These are phyloP conservation scores for Nicotiana undulata DNA, from an alignment of 257 asterid genomes.

Conservation along the genomic window DNA sequence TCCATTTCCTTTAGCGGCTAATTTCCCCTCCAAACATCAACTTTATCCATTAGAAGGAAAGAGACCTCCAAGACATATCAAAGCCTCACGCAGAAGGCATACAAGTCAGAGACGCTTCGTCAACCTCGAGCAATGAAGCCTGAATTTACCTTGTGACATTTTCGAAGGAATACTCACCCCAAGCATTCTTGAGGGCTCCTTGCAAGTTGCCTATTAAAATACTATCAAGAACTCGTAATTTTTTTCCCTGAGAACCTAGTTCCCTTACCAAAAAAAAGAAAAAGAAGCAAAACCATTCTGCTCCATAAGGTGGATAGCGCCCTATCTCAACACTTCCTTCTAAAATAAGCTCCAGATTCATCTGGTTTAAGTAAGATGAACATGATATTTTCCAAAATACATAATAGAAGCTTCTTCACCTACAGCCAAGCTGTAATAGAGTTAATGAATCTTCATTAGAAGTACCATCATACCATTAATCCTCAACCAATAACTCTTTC, in stretches of 20 bases:
- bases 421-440: background rate
- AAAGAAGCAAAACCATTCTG: background rate
- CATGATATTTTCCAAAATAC: background rate
- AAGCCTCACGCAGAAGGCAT: background rate
- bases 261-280: background rate
- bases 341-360: background rate
- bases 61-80: background rate
- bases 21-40: background rate
- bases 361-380: background rate
- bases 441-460: background rate
- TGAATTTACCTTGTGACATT: background rate
- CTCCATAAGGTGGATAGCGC: background rate
- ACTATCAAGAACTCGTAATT: background rate
- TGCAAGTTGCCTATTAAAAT: background rate
- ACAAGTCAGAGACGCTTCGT: background rate
- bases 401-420: background rate
- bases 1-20: background rate
- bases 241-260: background rate
- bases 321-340: background rate
- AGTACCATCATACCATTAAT: background rate
- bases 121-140: background rate
- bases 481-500: background rate
- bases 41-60: background rate
- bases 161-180: background rate
- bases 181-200: background rate